Conservation (phyloP, 2,329 filamentous ascomycete species). For the Fusarium sulawesiense region DNA sequence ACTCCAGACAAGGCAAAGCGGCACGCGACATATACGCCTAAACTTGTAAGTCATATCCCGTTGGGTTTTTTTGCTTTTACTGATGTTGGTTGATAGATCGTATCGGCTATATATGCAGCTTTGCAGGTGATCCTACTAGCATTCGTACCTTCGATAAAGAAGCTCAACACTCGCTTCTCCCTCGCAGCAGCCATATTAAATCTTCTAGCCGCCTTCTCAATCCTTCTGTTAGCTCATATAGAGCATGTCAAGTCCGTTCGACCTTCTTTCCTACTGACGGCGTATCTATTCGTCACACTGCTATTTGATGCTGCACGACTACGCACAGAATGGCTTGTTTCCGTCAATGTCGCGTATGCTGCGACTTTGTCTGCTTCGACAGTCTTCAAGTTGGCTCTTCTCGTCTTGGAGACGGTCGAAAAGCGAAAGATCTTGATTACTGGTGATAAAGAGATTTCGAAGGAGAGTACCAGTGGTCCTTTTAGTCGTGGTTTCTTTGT, state of each 20-base stretch:
- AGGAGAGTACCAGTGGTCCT: constrained; percentile 60
- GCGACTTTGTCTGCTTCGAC: constrained; percentile 41
- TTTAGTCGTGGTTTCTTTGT: constrained; percentile 49
- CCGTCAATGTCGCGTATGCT: constrained; percentile 41
- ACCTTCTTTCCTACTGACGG: constrained; percentile 48
- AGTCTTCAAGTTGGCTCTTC: constrained; percentile 41
- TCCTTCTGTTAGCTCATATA: constrained; percentile 46
- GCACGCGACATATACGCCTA: constrained; percentile 44
- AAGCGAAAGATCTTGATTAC: constrained; percentile 51
- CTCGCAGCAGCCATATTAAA: constrained; percentile 47
- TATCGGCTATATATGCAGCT: constrained; percentile 37
- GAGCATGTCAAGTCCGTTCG: constrained; percentile 51
- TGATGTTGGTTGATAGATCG: constrained; percentile 26
- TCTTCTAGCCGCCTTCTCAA: constrained; percentile 44
- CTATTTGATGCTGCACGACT: constrained; percentile 50
- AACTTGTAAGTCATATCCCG: constrained; percentile 34
- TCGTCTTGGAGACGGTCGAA: constrained; percentile 48
- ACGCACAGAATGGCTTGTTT: constrained; percentile 50
- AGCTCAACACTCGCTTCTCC: constrained; percentile 45
- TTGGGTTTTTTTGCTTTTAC: neutral
- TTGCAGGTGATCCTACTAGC: constrained; percentile 46
- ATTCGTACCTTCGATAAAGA: constrained; percentile 42
- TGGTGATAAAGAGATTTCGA: constrained; percentile 56
- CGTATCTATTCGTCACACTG: constrained; percentile 47
- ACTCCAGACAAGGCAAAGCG: constrained; percentile 42